Percentiles rank a stretch among this genome's conserved stretches.
Evolutionary conservation across 75 land plant species (phyloP).

Genomic region (Selaginella tamariscina): DNA sequence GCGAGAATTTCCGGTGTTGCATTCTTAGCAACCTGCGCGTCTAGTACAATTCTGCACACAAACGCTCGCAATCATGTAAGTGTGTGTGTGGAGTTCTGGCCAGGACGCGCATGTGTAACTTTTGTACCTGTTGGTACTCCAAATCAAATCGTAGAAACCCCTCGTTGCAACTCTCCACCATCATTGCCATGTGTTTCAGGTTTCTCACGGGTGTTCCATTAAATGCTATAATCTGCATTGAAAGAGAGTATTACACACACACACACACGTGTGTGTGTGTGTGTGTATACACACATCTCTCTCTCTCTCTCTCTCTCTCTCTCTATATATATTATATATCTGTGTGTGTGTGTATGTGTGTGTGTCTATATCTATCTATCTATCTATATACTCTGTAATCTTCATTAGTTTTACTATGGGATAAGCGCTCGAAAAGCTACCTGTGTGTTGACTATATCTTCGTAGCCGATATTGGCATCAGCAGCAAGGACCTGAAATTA

Average conservation of each 20-base stretch:
- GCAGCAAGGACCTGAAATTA: slow-evolving; percentile 7
- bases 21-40: not conserved
- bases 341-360: no score
- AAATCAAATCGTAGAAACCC: not conserved
- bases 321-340: no score
- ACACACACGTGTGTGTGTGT: no score
- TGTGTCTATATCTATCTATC: no score
- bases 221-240: not conserved
- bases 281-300: no score
- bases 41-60: slow-evolving; percentile 10
- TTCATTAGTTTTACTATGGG: no score
- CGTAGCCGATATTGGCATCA: slow-evolving; percentile 7
- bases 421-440: no score
- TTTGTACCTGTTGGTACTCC: slow-evolving; percentile 5
- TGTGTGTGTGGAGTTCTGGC: not conserved
- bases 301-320: no score
- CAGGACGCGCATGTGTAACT: not conserved
- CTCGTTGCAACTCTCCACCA: slow-evolving; percentile 3
- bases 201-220: not conserved
- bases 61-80: no score
- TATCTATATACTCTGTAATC: no score
- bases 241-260: not conserved
- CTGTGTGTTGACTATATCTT: slow-evolving; percentile 9
- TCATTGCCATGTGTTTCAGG: not conserved
- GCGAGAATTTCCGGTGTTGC: slow-evolving; percentile 8